A percentile compares a stretch with the other conserved stretches of the same genome.
phyloP scores from a whole-genome alignment of 1,284 basidiomycete species.

The Cryptococcus sp. region DNA sequence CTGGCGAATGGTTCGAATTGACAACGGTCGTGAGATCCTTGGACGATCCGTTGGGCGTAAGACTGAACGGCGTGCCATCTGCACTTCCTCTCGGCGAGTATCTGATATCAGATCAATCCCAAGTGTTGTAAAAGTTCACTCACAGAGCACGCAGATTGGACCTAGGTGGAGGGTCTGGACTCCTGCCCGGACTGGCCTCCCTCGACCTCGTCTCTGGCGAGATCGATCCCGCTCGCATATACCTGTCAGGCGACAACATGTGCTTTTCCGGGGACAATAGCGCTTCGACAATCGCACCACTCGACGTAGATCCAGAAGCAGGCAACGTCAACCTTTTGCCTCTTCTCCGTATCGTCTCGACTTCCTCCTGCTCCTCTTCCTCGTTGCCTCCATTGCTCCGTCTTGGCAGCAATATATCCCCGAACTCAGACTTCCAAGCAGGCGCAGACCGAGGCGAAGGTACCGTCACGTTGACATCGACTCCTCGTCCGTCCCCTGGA shows the following conservation, averaged over 20 bases:
- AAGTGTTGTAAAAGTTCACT: conserved; percentile 10
- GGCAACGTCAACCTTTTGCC: conserved; percentile 22
- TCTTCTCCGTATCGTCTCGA: conserved; percentile 18
- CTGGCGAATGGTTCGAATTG: conserved; percentile 46
- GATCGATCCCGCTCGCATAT: neutral
- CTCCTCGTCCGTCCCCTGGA: no score
- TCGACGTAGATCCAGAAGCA: conserved; percentile 8
- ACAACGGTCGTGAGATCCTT: conserved; percentile 37
- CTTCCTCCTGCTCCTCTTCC: conserved; percentile 9
- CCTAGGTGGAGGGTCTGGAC: conserved; percentile 41
- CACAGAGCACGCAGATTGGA: conserved; percentile 33
- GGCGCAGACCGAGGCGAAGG: conserved; percentile 14
- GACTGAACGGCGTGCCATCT: neutral
- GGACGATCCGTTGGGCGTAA: neutral
- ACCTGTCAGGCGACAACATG: conserved; percentile 7
- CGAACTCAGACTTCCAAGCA: conserved; percentile 23
- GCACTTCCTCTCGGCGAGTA: neutral
- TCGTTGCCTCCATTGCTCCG: no score
- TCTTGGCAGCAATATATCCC: neutral
- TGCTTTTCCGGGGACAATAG: conserved; percentile 1
- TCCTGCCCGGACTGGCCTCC: conserved; percentile 11
- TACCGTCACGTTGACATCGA: neutral
- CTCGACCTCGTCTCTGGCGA: neutral
- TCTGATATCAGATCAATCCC: conserved; percentile 1
- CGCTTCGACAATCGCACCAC: conserved; percentile 5